phyloP scores from a whole-genome alignment of 2,329 filamentous ascomycete species.

The Hypoxylon sp. region DNA sequence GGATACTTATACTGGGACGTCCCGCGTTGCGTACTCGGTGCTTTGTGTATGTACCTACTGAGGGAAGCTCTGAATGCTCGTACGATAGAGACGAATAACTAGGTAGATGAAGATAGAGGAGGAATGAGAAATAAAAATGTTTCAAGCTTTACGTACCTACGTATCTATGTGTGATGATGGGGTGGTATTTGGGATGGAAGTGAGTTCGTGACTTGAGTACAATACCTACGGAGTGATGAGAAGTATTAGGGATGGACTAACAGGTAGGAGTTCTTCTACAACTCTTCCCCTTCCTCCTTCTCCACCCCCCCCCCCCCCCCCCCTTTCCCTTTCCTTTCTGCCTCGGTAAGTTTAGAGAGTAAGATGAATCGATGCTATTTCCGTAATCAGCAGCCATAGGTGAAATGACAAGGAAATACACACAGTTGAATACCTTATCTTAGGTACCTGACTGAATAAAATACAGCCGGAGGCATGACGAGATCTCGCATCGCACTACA shows the following conservation, averaged over 20 bases:
- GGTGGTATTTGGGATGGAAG: not conserved
- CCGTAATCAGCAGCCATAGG: no score
- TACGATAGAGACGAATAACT: slow-evolving; percentile 14
- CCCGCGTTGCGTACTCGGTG: not conserved
- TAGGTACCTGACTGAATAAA: no score
- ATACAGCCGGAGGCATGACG: no score
- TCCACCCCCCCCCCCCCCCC: not conserved
- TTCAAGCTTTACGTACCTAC: no score
- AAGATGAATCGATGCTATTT: no score
- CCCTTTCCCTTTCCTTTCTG: not conserved
- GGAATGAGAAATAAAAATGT: not conserved
- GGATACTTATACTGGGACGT: not conserved
- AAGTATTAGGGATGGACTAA: not conserved
- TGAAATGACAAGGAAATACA: no score
- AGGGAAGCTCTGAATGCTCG: not conserved
- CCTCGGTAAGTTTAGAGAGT: no score
- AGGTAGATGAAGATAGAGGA: not conserved
- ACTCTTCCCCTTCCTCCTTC: not conserved
- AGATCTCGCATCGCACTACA: no score
- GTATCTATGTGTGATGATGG: not conserved
- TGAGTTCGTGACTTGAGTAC: no score
- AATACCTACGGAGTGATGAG: not conserved
- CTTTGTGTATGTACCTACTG: not conserved
- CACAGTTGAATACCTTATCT: no score
- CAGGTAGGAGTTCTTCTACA: not conserved